Evolutionary conservation across 306 rosid species (phyloP), one percentile per base, ranked within the genome.

Genomic region (Malus fusca): DNA sequence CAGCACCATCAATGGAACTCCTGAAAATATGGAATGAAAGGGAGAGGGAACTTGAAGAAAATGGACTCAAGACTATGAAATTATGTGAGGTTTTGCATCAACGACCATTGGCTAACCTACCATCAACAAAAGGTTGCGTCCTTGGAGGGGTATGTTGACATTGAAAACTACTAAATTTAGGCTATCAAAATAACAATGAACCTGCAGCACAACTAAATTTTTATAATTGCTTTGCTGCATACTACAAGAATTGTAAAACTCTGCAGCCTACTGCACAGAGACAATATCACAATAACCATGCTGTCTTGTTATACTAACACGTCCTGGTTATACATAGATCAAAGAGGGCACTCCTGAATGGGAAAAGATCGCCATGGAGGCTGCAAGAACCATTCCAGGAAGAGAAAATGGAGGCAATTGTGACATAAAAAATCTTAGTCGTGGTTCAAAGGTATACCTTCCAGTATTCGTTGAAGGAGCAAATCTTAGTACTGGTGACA

Each of bases 401-500:
- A 88, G 97, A 89, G 98, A 95, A 79, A 95, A 95, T 73, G 98
- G 97, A 1, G 98, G 97, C 69, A 95, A 95, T 40, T 95, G 97
- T 79, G 98, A 95, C 88, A 95, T 92, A 12, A 95, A 95, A 78
- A 90, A 92, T 79, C 92, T 94, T 1, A 94, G 92, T 61, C 84
- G 88, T 86, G 98, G 97, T 35, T 89, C 97, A 33, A 95, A 92
- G 80, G 69, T 92, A 73, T 89, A 92, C 84, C 96, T 95, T 70
- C 98, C 98, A 11, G 97, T 92, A 21, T 92, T 92, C 66, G 86
- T 92, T 15, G 97, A 94, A 78, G 97, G 97, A 71, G 97, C 97
- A 72, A 95, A 95, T 82, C 87, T 95, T 51, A 95, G 98, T 79
- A 84, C 96, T 8, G 97, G 97, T 11, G 98, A 95, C 84, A 92